These are phyloP conservation scores for Exophiala alcalophila DNA, from an alignment of 2,329 filamentous ascomycete species.

Conservation along the genomic window DNA sequence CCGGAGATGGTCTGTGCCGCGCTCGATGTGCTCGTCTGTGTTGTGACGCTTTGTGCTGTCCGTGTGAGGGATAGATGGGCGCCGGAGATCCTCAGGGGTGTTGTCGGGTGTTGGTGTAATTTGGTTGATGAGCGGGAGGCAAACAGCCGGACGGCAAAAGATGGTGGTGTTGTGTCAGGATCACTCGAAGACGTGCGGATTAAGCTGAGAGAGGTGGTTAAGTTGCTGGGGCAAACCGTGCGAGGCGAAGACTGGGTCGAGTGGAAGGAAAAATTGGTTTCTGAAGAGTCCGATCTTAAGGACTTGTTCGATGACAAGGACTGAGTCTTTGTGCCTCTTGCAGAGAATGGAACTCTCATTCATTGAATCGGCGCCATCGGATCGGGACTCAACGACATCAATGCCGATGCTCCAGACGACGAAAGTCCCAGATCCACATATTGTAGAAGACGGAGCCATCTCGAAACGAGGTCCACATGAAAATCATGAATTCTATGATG, in stretches of 20 bases:
- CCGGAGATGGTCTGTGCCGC: conserved; percentile 55
- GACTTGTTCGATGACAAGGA: conserved; percentile 35
- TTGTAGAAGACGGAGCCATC: too few relatives aligned
- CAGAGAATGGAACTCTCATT: too few relatives aligned
- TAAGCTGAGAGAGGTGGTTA: conserved; percentile 33
- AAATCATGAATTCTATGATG: too few relatives aligned
- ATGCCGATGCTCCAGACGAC: too few relatives aligned
- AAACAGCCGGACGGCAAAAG: conserved; percentile 10
- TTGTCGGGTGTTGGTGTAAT: conserved; percentile 63
- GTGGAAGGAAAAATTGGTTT: conserved; percentile 32
- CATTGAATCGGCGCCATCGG: too few relatives aligned
- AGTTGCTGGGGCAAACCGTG: conserved; percentile 29
- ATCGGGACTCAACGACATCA: too few relatives aligned
- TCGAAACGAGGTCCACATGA: too few relatives aligned
- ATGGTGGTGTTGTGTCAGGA: too few relatives aligned
- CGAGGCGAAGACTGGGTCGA: conserved; percentile 27
- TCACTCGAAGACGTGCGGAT: conserved; percentile 18
- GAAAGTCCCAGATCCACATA: too few relatives aligned
- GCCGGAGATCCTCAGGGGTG: conserved; percentile 60
- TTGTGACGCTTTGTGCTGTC: conserved; percentile 67
- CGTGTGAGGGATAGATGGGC: conserved; percentile 58
- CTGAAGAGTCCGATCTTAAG: conserved; percentile 37
- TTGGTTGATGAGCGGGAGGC: conserved; percentile 40
- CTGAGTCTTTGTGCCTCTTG: too few relatives aligned
- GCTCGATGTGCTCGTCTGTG: conserved; percentile 52